Percentiles rank a stretch among this genome's conserved stretches.
phyloP scores from a whole-genome alignment of 805 yeast genomes.

The Candida ponderosae region DNA sequence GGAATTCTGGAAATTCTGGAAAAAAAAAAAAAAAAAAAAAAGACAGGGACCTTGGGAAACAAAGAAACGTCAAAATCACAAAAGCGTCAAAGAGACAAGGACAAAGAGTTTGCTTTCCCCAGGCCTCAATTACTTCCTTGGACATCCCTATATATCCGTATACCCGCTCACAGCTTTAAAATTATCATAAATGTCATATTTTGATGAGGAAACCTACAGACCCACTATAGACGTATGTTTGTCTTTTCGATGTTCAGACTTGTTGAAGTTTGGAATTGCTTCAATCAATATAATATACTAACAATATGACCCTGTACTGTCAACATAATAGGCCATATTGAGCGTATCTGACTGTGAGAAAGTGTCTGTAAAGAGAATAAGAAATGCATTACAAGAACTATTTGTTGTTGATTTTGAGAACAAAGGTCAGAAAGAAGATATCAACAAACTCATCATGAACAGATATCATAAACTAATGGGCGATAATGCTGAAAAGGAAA shows the following conservation, averaged over 20 bases:
- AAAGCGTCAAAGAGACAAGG: no score
- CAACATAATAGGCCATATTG: conserved; percentile 48
- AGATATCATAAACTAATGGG: conserved; percentile 44
- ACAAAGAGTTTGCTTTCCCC: no score
- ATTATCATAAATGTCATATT: no score
- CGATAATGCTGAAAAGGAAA: conserved; percentile 21
- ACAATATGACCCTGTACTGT: neutral
- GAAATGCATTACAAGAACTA: conserved; percentile 66
- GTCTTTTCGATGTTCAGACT: no score
- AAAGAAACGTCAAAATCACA: no score
- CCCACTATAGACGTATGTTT: conserved; percentile 59
- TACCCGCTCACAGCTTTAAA: no score
- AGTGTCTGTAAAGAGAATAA: conserved; percentile 62
- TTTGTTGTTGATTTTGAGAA: conserved; percentile 46
- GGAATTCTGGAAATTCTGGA: no score
- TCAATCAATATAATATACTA: conserved; percentile 1
- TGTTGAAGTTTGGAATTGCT: no score
- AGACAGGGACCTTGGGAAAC: no score
- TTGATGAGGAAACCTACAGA: conserved; percentile 24
- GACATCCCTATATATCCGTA: no score
- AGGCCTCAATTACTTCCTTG: no score
- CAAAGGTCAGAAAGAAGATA: conserved; percentile 38
- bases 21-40: no score
- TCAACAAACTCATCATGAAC: conserved; percentile 53
- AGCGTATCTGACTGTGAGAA: conserved; percentile 62